phyloP scores from a whole-genome alignment of 768 basidiomycete genomes.

The Tulasnella sp. region DNA sequence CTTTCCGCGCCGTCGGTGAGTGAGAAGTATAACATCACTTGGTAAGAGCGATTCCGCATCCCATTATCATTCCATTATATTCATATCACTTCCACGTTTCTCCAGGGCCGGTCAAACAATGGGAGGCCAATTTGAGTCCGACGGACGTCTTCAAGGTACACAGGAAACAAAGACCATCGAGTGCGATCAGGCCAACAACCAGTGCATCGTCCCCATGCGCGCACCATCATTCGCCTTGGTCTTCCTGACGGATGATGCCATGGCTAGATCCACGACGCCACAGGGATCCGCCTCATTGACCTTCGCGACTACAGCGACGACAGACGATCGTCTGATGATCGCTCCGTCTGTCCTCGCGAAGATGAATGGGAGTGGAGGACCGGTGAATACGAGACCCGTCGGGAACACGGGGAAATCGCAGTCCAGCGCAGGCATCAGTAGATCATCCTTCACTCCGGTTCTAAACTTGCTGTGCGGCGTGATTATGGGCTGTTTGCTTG shows the following conservation, averaged over 20 bases:
- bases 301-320: neutral
- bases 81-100: neutral
- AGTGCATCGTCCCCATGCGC: neutral
- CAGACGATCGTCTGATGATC: neutral
- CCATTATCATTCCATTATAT: neutral
- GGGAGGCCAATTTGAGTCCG: slow-evolving; percentile 8
- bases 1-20: slow-evolving; percentile 5
- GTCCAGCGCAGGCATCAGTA: no score
- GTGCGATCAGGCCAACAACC: neutral
- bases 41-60: neutral
- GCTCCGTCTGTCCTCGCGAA: neutral
- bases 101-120: slow-evolving; percentile 16
- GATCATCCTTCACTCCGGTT: no score
- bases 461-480: no score
- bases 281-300: neutral
- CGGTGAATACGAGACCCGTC: no score
- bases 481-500: no score
- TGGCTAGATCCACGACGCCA: neutral
- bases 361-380: slow-evolving; percentile 3
- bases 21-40: slow-evolving; percentile 16
- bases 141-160: slow-evolving; percentile 8
- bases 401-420: no score
- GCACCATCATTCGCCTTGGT: slow-evolving; percentile 15
- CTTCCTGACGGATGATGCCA: slow-evolving; percentile 13
- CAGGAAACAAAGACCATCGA: slow-evolving; percentile 1